Conservation (phyloP, 345 rosid species). For the Eucalyptus erythrocorys region DNA sequence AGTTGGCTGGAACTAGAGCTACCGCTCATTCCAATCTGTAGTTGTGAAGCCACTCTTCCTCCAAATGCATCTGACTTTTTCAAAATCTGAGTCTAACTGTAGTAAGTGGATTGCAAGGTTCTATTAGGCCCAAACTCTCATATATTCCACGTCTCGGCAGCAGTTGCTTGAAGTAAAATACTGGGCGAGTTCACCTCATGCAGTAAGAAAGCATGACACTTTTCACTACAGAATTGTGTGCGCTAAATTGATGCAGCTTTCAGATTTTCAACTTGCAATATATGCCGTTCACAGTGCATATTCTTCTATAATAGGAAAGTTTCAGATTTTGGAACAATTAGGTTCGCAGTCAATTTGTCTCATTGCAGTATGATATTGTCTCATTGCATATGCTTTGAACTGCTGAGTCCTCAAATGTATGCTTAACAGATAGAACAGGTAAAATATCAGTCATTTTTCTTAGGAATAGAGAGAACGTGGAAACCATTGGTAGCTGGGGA, state of each 20-base stretch:
- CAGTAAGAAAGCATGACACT: not conserved
- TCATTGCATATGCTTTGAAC: not conserved
- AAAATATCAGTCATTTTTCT: not conserved
- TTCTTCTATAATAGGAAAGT: not conserved
- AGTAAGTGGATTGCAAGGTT: not conserved
- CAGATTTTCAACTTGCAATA: not conserved
- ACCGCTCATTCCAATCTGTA: not conserved
- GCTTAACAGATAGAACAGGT: not conserved
- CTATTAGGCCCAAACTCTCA: not conserved
- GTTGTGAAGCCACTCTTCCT: not conserved
- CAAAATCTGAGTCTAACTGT: not conserved
- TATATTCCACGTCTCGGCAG: not conserved
- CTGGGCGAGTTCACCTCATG: not conserved
- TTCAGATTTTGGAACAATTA: not conserved
- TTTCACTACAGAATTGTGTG: not conserved
- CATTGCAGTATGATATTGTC: not conserved
- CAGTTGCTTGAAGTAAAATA: not conserved
- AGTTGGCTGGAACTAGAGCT: not conserved
- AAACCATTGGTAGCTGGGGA: not conserved
- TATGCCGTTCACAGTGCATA: not conserved
- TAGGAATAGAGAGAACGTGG: not conserved
- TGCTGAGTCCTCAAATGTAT: not conserved
- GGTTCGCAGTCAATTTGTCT: not conserved
- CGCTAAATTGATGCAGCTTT: not conserved
- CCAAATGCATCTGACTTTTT: not conserved